Base-by-base conservation (phyloP, 805 yeast species). In the Pichia thaimueangensis region DNA sequence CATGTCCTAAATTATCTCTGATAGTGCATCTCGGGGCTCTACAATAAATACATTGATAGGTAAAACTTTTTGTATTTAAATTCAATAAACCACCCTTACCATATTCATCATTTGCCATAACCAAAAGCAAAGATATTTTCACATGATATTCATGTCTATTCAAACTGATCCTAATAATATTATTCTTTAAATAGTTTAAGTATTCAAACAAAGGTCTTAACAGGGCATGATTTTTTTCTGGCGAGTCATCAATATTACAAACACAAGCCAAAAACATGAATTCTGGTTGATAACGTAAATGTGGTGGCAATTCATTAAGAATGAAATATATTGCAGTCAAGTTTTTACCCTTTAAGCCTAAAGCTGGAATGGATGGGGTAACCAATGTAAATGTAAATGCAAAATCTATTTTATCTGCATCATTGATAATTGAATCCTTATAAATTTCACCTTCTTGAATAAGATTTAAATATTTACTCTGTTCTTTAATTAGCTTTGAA, bases 91-190 rank as follows among this genome's bases (percentile, higher is more conserved):
- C 30, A 7, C 19, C 19, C 3, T 17, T 19, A 8, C 17, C 35
- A 16, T 25, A 4, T 8, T 17, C 11, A 20, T 17, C 24, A 16
- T 16, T 32, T 2, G 28, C 16, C 11, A 37, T n/a, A 25, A 30
- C 45, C 16, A 32, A 20, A 4, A 24, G 19, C 17, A 37, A 15
- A 13, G 17, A 12, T 13, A 42, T 33, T 28, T 37, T 42, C 6
- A 42, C 34, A 17, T 17, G 22, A 31, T 42, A 42, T 19, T 42
- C 45, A 36, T 42, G 45, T 28, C 33, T 42, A 33, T 42, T 42
- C 9, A 42, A n/a, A 19, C 34, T 37, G 2, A 42, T 25, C n/a
- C 31, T 32, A 3, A 42, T 8, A 6, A 29, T 23, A n/a, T 42
- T 42, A 7, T 37, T 23, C 2, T 30, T 8, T 5, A 42, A 23